Evolutionary conservation across 1,139 yeast genomes (phyloP).

Genomic region (Taphrina flavorubra): DNA sequence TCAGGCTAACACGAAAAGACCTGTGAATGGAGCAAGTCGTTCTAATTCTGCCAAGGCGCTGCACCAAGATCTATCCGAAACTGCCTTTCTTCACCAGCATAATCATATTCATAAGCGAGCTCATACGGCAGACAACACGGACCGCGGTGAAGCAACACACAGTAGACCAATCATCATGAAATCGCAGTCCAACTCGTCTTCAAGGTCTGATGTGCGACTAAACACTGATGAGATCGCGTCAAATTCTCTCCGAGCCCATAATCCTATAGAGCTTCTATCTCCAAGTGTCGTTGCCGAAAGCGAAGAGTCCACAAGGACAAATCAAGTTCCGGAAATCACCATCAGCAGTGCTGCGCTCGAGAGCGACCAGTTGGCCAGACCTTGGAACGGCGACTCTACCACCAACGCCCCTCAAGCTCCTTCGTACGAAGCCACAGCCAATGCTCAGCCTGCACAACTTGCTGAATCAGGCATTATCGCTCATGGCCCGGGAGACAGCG

Average conservation of each 20-base stretch:
- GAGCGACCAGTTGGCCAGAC: constrained; percentile 22
- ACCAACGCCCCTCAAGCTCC: constrained; percentile 8
- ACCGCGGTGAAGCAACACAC: not conserved
- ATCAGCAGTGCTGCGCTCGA: constrained; percentile 24
- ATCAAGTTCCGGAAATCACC: constrained; percentile 4
- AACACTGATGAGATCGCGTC: constrained; percentile 33
- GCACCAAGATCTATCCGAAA: not conserved
- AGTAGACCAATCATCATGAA: not conserved
- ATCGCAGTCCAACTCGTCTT: constrained; percentile 3
- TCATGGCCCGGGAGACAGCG: not conserved
- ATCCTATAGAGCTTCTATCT: constrained; percentile 28
- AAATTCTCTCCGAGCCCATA: constrained; percentile 22
- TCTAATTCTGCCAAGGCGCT: not conserved
- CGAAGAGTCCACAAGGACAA: not conserved
- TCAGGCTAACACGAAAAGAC: not conserved
- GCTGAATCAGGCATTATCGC: not conserved
- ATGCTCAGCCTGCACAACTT: constrained; percentile 4
- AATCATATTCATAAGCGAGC: constrained; percentile 12
- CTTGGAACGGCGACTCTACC: constrained; percentile 1
- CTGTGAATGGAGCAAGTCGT: not conserved
- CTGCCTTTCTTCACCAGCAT: constrained; percentile 7
- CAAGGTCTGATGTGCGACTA: constrained; percentile 19
- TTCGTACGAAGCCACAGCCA: constrained; percentile 25
- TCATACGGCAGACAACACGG: constrained; percentile 3
- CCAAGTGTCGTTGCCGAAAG: constrained; percentile 10